phyloP scores from a whole-genome alignment of 169 alveolate genomes.

The Perkinsus marinus region DNA sequence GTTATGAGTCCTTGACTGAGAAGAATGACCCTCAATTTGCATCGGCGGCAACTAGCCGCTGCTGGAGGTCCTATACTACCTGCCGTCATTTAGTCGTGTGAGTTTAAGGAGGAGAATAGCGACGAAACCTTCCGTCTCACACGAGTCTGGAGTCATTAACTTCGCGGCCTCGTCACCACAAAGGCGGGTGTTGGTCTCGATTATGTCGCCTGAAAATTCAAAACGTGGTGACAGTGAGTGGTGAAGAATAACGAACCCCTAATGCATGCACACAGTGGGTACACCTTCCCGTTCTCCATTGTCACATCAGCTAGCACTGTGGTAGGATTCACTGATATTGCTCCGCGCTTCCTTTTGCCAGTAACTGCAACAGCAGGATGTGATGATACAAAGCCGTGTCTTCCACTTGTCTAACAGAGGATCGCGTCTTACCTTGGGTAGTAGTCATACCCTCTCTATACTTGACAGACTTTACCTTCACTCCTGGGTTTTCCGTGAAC shows the following conservation, averaged over 20 bases:
- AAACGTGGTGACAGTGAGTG: neutral
- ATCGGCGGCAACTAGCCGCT: too few species aligned
- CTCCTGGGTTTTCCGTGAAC: neutral
- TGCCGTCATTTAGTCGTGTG: neutral
- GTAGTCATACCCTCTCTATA: neutral
- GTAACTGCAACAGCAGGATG: neutral
- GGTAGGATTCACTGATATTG: neutral
- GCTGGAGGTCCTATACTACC: neutral
- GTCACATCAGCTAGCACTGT: neutral
- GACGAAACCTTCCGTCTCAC: neutral
- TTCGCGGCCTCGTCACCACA: neutral
- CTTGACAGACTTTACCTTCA: neutral
- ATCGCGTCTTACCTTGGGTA: too few species aligned
- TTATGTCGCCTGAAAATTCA: neutral
- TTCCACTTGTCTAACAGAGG: too few species aligned
- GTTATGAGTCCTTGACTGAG: neutral
- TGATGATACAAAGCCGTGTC: too few species aligned
- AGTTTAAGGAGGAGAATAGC: neutral
- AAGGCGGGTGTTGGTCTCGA: neutral
- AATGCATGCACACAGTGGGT: neutral
- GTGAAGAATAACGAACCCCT: neutral
- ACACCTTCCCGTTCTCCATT: neutral
- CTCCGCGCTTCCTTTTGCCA: neutral
- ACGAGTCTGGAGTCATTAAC: neutral
- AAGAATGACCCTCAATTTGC: neutral